phyloP scores from a whole-genome alignment of 345 rosid genomes.

The Barbarea vulgaris region DNA sequence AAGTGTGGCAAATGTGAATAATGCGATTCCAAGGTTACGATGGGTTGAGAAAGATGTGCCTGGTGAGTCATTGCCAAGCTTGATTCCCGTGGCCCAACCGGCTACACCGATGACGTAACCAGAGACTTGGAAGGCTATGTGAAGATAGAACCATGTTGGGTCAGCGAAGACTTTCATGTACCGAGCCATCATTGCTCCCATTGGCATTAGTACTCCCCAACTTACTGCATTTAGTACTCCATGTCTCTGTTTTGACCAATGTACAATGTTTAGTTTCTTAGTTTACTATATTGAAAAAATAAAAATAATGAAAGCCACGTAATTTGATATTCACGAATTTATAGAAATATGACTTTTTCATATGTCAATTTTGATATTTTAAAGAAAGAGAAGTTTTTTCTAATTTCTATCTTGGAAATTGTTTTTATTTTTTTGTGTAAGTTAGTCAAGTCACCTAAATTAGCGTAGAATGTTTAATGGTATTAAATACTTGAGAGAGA shows the following conservation, averaged over 20 bases:
- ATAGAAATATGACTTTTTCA: not conserved
- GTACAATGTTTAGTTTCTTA: conserved; percentile 7
- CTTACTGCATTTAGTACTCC: conserved; percentile 84
- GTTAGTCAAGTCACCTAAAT: conserved; percentile 1
- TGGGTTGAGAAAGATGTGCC: conserved; percentile 48
- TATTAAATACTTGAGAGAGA: not conserved
- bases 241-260: conserved; percentile 55
- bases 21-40: conserved; percentile 69
- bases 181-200: conserved; percentile 78
- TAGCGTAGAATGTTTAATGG: not conserved
- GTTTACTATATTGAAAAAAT: too few species aligned
- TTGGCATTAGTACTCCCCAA: conserved; percentile 83
- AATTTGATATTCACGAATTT: too few species aligned
- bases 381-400: not conserved
- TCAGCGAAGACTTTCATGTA: conserved; percentile 84
- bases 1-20: conserved; percentile 74
- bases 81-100: conserved; percentile 85
- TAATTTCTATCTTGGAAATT: not conserved
- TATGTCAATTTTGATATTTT: not conserved
- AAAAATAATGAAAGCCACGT: too few species aligned
- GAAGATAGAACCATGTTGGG: conserved; percentile 93
- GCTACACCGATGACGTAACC: conserved; percentile 78
- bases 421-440: not conserved
- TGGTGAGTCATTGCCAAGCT: conserved; percentile 65
- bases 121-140: conserved; percentile 66